These are phyloP conservation scores for Penicillium roqueforti DNA, from an alignment of 495 filamentous ascomycete genomes.

Conservation along the genomic window DNA sequence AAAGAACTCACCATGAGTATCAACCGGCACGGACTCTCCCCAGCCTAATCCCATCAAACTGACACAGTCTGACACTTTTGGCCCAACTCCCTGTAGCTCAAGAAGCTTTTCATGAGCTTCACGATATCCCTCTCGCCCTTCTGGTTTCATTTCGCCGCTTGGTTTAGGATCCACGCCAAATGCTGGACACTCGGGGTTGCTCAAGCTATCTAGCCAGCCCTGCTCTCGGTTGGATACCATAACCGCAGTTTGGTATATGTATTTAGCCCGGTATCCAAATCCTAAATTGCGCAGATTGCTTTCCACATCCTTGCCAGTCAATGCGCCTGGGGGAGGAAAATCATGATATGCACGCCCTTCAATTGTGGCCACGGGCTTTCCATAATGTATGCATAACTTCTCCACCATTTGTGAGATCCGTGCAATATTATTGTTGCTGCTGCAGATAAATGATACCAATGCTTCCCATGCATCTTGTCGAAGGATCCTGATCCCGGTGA, in stretches of 20 bases:
- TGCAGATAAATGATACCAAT: slow-evolving; percentile 91
- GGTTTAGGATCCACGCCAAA: slow-evolving; percentile 42
- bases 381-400: slow-evolving; percentile 85
- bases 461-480: slow-evolving; percentile 97
- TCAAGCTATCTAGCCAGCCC: slow-evolving; percentile 72
- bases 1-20: slow-evolving; percentile 71
- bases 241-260: slow-evolving; percentile 77
- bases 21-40: slow-evolving; percentile 90
- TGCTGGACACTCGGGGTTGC: slow-evolving; percentile 69
- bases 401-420: slow-evolving; percentile 95
- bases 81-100: slow-evolving; percentile 78
- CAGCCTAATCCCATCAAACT: slow-evolving; percentile 97
- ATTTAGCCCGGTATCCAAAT: slow-evolving; percentile 93
- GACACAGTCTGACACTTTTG: slow-evolving; percentile 96
- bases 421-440: slow-evolving; percentile 96
- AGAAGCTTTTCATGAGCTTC: slow-evolving; percentile 79
- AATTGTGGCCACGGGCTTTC: slow-evolving; percentile 66
- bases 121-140: slow-evolving; percentile 66
- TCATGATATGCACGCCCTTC: slow-evolving; percentile 74
- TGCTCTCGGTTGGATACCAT: slow-evolving; percentile 61
- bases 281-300: slow-evolving; percentile 72
- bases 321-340: slow-evolving; percentile 70
- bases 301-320: slow-evolving; percentile 69
- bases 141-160: slow-evolving; percentile 51
- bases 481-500: slow-evolving; percentile 90